Evolutionary conservation across 2,329 filamentous ascomycete genomes (phyloP).

Genomic region (Pyricularia sp.): DNA sequence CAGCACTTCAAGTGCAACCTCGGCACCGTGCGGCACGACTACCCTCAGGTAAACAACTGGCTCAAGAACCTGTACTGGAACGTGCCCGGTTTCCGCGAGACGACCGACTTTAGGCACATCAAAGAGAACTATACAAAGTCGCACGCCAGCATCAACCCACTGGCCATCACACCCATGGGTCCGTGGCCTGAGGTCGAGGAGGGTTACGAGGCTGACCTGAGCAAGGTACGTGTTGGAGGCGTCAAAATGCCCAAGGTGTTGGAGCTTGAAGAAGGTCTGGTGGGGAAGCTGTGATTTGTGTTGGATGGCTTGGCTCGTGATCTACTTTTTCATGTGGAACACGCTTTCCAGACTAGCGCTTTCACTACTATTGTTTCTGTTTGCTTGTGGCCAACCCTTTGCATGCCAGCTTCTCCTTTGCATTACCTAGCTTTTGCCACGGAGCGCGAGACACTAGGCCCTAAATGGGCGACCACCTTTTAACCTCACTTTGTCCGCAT

Average conservation of each 20-base stretch:
- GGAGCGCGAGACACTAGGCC: neutral
- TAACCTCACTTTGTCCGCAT: neutral
- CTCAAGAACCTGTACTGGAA: conserved; percentile 50
- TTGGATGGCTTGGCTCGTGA: neutral
- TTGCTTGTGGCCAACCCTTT: no score
- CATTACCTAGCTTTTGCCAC: no score
- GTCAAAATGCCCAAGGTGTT: conserved; percentile 31
- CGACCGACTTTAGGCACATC: conserved; percentile 57
- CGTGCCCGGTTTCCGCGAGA: conserved; percentile 41
- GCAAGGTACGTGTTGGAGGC: conserved; percentile 34
- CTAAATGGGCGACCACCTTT: neutral
- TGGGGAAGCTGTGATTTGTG: neutral
- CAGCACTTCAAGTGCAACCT: conserved; percentile 61
- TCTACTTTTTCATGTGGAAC: no score
- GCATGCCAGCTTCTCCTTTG: no score
- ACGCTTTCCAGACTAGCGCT: no score
- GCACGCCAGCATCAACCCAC: conserved; percentile 49
- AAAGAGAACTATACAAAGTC: conserved; percentile 57
- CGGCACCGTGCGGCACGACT: conserved; percentile 48
- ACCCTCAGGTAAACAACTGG: conserved; percentile 52
- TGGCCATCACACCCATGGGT: conserved; percentile 51
- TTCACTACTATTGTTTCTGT: no score
- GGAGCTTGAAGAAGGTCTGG: conserved; percentile 16
- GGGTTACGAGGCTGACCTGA: conserved; percentile 38
- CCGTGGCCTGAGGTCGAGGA: conserved; percentile 49